Evolutionary conservation across 441 rosid species (phyloP), one percentile per base, ranked within the genome.

Genomic region (Euphorbia celastroides): DNA sequence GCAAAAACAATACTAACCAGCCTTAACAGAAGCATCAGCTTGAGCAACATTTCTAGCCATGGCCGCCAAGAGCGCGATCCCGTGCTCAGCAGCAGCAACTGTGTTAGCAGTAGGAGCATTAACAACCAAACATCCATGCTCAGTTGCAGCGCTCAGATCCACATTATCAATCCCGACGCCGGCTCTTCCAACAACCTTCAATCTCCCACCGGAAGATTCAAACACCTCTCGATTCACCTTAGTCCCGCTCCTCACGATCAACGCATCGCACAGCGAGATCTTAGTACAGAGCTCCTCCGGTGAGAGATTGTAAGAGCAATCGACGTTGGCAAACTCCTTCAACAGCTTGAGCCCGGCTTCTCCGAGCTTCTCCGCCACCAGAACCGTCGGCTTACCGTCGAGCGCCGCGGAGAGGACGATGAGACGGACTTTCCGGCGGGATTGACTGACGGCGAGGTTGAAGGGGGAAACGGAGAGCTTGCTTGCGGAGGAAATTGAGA

Each of bases 31-130:
- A 14, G 92, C 96, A 70, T 93, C 95, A 60, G 98, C 81, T 72
- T 93, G 97, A 0, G 99, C 90, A 2, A 93, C 85, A 75, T 89
- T 91, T 59, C 99, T 74, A 0, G 99, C 91, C 99, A 93, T 88
- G 67, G 88, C 82, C 11, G 96, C 79, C 78, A 93, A 78, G 44
- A 93, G 87, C 17, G 99, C 95, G 67, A 93, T 89, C 67, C 87
- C 96, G 50, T 93, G 99, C 75, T 93, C 99, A 2, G 99, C 96
- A 2, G 99, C 97, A 0, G 99, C 95, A 69, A 93, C 83, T 8
- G 99, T 91, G 57, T 93, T 93, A 1, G 99, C 97, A 2, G 97
- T 89, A 30, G 99, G 99, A 0, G 97, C 97, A 72, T 93, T 93
- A 22, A 93, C 99, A 11, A 93, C 97, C 75, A 93, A 74, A 71